Evolutionary conservation across 2,329 filamentous ascomycete species (phyloP).

Genomic region (Ascochyta viciae-villosae): DNA sequence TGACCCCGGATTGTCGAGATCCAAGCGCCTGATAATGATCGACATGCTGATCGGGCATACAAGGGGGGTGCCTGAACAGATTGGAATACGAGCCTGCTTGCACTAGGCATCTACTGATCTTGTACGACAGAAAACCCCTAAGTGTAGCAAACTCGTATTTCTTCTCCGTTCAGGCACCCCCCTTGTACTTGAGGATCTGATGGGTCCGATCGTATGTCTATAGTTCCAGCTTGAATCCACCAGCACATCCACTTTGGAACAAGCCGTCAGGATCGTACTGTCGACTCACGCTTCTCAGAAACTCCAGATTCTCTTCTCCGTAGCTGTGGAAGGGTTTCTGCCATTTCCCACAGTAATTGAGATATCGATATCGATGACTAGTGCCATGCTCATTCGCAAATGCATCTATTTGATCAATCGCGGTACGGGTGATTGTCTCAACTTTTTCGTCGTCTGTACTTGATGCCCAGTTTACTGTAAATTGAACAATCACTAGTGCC

Average conservation of each 20-base stretch:
- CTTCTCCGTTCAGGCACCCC: no score
- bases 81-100: no score
- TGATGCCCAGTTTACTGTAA: slow-evolving; percentile 46
- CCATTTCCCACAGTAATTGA: slow-evolving; percentile 49
- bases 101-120: no score
- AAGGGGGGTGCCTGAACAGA: no score
- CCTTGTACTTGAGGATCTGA: background rate
- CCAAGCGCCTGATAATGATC: background rate
- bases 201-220: background rate
- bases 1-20: background rate
- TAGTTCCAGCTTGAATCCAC: slow-evolving; percentile 43
- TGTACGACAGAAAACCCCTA: no score
- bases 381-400: slow-evolving; percentile 30
- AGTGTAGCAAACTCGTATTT: no score
- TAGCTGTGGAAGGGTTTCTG: slow-evolving; percentile 48
- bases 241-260: slow-evolving; percentile 46
- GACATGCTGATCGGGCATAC: background rate
- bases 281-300: slow-evolving; percentile 36
- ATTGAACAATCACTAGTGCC: slow-evolving; percentile 42
- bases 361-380: slow-evolving; percentile 32
- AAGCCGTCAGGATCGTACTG: slow-evolving; percentile 47
- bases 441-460: slow-evolving; percentile 37
- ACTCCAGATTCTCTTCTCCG: slow-evolving; percentile 35
- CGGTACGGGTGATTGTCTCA: slow-evolving; percentile 28
- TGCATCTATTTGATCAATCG: slow-evolving; percentile 44